phyloP scores from a whole-genome alignment of 371 early-diverging fungal species.

The Circinella umbellata region DNA sequence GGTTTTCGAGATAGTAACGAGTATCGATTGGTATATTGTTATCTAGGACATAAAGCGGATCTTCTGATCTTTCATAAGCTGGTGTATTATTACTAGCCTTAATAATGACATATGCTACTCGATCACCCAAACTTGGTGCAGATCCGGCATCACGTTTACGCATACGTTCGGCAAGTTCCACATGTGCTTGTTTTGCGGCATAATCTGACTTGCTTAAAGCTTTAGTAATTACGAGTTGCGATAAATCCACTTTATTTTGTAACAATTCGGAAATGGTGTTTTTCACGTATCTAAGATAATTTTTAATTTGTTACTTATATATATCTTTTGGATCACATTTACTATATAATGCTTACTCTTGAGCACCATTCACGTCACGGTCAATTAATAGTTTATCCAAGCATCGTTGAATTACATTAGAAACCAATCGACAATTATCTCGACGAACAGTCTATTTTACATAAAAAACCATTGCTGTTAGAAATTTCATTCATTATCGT shows the following conservation, averaged over 20 bases:
- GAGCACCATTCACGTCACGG: conserved; percentile 91
- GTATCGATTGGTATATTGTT: conserved; percentile 99
- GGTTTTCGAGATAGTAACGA: conserved; percentile 99
- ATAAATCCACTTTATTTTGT: conserved; percentile 97
- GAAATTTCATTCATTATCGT: no score
- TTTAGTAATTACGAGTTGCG: conserved; percentile 98
- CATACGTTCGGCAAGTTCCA: conserved; percentile 97
- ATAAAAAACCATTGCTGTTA: background rate
- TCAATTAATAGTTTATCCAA: conserved; percentile 93
- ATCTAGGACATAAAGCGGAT: conserved; percentile 99
- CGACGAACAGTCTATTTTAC: conserved; percentile 92
- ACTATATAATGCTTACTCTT: conserved; percentile 57
- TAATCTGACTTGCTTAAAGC: conserved; percentile 97
- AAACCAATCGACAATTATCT: conserved; percentile 98
- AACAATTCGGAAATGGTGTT: conserved; percentile 92
- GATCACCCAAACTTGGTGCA: conserved; percentile 97
- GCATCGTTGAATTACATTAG: conserved; percentile 93
- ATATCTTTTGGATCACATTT: background rate
- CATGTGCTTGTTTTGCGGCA: conserved; percentile 97
- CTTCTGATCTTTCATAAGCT: conserved; percentile 99
- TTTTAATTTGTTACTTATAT: background rate
- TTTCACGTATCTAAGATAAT: conserved; percentile 78
- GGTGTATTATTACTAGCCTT: conserved; percentile 89
- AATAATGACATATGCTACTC: conserved; percentile 99
- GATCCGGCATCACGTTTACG: conserved; percentile 96